A percentile compares a stretch with the other conserved stretches of the same genome.
Conservation (phyloP, 2,329 filamentous ascomycete species). For the Mycosphaerelloides madeirae region DNA sequence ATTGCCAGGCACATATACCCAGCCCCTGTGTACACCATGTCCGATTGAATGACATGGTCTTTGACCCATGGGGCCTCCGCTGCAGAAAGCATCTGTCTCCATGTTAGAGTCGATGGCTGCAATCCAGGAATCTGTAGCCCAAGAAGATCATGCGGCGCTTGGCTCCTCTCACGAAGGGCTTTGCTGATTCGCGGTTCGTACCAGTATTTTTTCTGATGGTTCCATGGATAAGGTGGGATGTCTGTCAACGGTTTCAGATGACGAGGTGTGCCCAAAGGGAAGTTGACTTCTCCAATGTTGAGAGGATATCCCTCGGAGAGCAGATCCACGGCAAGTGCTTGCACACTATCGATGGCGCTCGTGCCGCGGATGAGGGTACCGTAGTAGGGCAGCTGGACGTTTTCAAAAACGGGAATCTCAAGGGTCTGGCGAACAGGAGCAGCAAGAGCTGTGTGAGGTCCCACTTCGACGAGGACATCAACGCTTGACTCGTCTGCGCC, state of each 20-base stretch:
- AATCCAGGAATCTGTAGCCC: neutral
- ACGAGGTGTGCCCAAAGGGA: neutral
- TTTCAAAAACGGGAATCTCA: constrained; percentile 7
- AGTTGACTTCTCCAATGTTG: constrained; percentile 1
- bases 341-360: neutral
- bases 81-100: constrained; percentile 12
- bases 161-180: neutral
- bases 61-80: constrained; percentile 23
- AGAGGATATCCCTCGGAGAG: neutral
- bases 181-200: neutral
- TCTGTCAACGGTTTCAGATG: neutral
- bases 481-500: neutral
- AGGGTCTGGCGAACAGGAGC: constrained; percentile 1
- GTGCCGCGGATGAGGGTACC: neutral
- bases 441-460: constrained; percentile 1
- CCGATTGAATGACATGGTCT: constrained; percentile 17
- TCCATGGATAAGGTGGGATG: constrained; percentile 1
- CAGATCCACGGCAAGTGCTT: neutral
- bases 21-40: constrained; percentile 14
- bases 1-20: constrained; percentile 16
- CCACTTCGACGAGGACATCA: constrained; percentile 1
- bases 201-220: constrained; percentile 9
- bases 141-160: neutral
- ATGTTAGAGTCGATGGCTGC: neutral
- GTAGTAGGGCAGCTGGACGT: neutral